phyloP scores from a whole-genome alignment of 164 flowering plant genomes.

The Stephania cephalantha region DNA sequence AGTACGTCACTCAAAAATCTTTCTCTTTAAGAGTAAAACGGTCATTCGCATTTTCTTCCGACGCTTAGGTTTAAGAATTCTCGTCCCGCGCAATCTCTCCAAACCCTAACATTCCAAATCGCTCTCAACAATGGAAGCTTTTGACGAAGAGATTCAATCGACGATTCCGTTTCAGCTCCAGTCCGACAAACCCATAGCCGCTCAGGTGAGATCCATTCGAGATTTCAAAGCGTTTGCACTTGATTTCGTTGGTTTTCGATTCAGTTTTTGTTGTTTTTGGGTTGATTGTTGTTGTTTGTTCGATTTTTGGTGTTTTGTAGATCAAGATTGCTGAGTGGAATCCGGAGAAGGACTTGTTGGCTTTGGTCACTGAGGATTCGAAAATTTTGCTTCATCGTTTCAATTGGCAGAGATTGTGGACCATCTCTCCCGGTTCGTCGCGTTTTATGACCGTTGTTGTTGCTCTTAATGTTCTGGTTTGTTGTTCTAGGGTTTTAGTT shows the following conservation, averaged over 20 bases:
- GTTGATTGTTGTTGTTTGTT: not conserved
- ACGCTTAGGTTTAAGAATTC: not conserved
- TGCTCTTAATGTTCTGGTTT: not conserved
- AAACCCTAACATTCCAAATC: not conserved
- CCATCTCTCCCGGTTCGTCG: slow-evolving; percentile 59
- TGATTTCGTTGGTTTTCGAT: not conserved
- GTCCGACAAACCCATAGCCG: slow-evolving; percentile 84
- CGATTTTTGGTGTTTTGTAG: slow-evolving; percentile 21
- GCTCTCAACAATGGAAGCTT: slow-evolving; percentile 47
- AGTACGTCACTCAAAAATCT: no score
- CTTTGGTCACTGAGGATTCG: slow-evolving; percentile 92
- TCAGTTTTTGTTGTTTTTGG: not conserved
- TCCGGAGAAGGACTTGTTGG: slow-evolving; percentile 94
- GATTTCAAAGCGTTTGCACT: not conserved
- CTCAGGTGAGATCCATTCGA: slow-evolving; percentile 45
- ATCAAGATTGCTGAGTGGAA: slow-evolving; percentile 91
- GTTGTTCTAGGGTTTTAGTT: not conserved
- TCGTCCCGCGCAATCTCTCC: not conserved
- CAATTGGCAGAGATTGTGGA: slow-evolving; percentile 96
- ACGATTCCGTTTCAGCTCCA: slow-evolving; percentile 88
- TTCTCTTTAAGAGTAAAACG: no score
- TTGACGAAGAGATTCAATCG: slow-evolving; percentile 36
- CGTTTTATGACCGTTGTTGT: not conserved
- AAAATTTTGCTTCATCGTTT: slow-evolving; percentile 86
- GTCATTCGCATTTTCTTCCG: not conserved